Base-by-base conservation (phyloP, 805 yeast genomes). In the Isabelozyma rhagii region DNA sequence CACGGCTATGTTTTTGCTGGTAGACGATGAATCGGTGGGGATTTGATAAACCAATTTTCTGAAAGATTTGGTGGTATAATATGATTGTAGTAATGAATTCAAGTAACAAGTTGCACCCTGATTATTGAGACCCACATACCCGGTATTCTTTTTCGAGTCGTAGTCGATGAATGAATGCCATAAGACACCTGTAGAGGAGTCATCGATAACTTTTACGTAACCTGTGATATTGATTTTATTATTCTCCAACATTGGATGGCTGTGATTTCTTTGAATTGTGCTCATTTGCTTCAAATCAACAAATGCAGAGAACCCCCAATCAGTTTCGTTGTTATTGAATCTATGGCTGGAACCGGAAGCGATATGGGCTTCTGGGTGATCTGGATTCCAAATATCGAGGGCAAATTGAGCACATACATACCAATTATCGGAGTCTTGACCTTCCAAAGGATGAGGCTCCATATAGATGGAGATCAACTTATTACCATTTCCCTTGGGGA, bases 71-170 rank as follows among this genome's bases (percentile, higher is more conserved):
- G 99, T 94, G 62, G 89, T 89, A 65, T 78, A 94, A 57, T 94
- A 87, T 9, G 97, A 88, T 67, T 94, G 99, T 47, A 94, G 69
- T 51, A 94, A 75, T 0, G 98, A 93, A 66, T 94, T 94, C 63
- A 94, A 79, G 68, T 94, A 94, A 67, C 99, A 94, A 0, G 99
- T 94, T 2, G 99, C 99, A 54, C 99, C 99, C 71, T 94, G 99
- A 62, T 94, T 94, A 56, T 83, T 85, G 53, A 94, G 80, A 1
- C 99, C 99, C 8, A 91, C 96, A 63, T 78, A 91, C 0, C 98
- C 97, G 0, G 98, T 89, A 47, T 74, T 83, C 58, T 84, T 81
- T 64, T 91, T 90, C 1, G 97, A 91, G 67, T 94, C 90, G 68
- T 89, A 89, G 60, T 89, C 87, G 40, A 77, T 54, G 57, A 91